phyloP scores from a whole-genome alignment of 2,329 filamentous ascomycete genomes.

The Metarhizium sp. region DNA sequence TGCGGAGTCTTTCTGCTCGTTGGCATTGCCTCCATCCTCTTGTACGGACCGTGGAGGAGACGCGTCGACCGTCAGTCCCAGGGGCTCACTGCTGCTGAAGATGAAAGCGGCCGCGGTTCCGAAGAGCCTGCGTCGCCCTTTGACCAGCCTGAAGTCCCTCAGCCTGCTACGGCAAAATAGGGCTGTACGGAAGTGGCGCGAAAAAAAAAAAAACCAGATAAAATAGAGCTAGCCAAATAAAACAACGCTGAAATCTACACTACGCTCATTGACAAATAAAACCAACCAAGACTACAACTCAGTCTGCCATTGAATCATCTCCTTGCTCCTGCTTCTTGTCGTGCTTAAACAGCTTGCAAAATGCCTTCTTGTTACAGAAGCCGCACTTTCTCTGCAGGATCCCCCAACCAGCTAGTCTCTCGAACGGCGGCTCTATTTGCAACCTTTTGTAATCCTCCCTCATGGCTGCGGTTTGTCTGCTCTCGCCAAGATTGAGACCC shows the following conservation, averaged over 20 bases:
- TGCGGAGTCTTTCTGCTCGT: conserved; percentile 77
- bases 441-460: background rate
- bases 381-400: conserved; percentile 9
- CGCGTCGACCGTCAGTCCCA: conserved; percentile 24
- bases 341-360: conserved; percentile 7
- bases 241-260: background rate
- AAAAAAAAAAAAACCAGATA: background rate
- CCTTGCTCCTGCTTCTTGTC: background rate
- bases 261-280: background rate
- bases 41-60: conserved; percentile 72
- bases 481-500: background rate
- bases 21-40: conserved; percentile 60
- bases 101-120: background rate
- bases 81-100: conserved; percentile 6
- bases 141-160: background rate
- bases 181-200: background rate
- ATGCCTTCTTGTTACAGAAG: conserved; percentile 6
- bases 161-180: background rate
- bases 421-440: conserved; percentile 9
- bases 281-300: background rate
- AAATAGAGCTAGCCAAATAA: background rate
- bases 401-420: conserved; percentile 1
- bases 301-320: background rate
- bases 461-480: background rate
- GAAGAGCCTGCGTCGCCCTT: background rate